Evolutionary conservation across 345 rosid species (phyloP).

Genomic region (Citrus cavaleriei): DNA sequence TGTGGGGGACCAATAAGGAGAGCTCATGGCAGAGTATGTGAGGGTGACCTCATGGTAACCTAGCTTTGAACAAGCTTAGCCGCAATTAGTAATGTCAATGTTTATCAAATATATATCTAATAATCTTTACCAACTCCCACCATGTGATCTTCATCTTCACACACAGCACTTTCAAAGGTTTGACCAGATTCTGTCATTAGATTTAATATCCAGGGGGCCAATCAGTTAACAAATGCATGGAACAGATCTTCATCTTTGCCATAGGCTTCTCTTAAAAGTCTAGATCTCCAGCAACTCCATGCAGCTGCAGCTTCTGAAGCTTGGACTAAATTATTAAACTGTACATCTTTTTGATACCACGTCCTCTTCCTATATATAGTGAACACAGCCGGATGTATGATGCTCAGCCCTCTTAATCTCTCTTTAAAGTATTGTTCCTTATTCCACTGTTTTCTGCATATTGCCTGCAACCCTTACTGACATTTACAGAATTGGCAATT

Average conservation of each 20-base stretch:
- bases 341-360: neutral
- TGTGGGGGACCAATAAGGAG: neutral
- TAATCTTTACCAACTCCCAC: conserved; percentile 21
- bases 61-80: neutral
- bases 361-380: too few species aligned
- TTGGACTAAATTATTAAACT: too few species aligned
- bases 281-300: conserved; percentile 4
- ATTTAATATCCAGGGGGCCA: neutral
- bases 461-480: neutral
- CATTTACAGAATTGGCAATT: neutral
- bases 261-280: neutral
- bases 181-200: conserved; percentile 5
- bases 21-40: neutral
- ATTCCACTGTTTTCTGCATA: neutral
- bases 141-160: conserved; percentile 14
- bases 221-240: neutral
- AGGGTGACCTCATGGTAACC: neutral
- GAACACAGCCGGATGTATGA: neutral
- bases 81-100: neutral
- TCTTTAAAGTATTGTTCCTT: too few species aligned
- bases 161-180: neutral
- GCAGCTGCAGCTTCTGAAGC: conserved; percentile 3
- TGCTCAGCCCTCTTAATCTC: neutral
- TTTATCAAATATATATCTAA: neutral
- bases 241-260: conserved; percentile 8